Conservation (phyloP, 345 rosid species). For the Hibiscus trionum region DNA sequence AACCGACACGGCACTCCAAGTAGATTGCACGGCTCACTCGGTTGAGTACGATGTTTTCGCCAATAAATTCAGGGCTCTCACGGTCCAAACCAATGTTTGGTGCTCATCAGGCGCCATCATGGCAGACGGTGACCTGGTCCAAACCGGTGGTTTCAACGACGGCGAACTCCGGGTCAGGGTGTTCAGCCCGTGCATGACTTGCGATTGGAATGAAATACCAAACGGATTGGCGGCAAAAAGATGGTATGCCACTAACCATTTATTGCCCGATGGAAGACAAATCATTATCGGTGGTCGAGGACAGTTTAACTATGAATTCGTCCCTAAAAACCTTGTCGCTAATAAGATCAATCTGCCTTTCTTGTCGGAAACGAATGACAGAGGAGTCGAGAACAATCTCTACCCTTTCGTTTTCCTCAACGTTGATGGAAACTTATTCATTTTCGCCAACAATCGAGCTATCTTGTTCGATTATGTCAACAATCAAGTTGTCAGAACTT, state of each 20-base stretch:
- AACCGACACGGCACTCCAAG: no score
- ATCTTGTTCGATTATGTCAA: conserved; percentile 41
- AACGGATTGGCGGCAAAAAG: neutral
- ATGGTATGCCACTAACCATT: conserved; percentile 27
- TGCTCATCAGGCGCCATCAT: conserved; percentile 68
- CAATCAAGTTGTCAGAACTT: conserved; percentile 42
- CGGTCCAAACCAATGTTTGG: conserved; percentile 62
- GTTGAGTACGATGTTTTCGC: no score
- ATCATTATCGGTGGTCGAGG: neutral
- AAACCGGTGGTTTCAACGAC: conserved; percentile 54
- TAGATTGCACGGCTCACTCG: no score
- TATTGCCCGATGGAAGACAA: conserved; percentile 32
- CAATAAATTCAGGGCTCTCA: conserved; percentile 25
- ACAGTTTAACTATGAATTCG: neutral
- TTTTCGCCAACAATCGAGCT: conserved; percentile 64
- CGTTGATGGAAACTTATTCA: conserved; percentile 54
- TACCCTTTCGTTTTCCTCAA: conserved; percentile 62
- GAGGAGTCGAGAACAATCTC: conserved; percentile 45
- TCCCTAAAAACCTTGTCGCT: neutral
- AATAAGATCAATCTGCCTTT: no score
- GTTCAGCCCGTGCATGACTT: conserved; percentile 24
- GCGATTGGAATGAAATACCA: neutral
- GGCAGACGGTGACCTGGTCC: conserved; percentile 51
- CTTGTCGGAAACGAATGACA: conserved; percentile 40
- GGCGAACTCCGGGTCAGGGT: conserved; percentile 40